These are phyloP conservation scores for Adansonia madagascariensis DNA, from an alignment of 441 rosid genomes.

Conservation along the genomic window DNA sequence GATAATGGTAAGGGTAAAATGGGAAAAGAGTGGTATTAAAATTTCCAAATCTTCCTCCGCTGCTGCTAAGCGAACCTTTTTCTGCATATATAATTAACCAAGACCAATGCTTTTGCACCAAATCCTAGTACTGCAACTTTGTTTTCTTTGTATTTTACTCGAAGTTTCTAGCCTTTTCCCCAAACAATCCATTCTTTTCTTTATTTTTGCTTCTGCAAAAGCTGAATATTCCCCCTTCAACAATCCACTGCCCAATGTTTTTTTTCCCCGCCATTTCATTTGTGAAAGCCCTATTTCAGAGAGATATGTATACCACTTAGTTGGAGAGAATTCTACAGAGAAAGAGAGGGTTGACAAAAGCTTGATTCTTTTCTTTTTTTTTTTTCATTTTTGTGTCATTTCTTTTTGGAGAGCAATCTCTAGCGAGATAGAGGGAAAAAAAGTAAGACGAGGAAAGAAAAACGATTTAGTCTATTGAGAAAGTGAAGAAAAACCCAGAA, in stretches of 20 bases:
- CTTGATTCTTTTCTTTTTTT: not conserved
- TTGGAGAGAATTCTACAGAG: conserved; percentile 1
- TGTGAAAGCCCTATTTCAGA: conserved; percentile 12
- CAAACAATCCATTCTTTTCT: not conserved
- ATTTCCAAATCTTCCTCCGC: not conserved
- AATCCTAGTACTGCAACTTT: not conserved
- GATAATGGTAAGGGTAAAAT: conserved; percentile 2
- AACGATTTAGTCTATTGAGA: not conserved
- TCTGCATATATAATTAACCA: not conserved
- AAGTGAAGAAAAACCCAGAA: conserved; percentile 21
- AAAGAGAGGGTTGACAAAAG: not conserved
- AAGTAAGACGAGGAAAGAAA: not conserved
- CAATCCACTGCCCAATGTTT: not conserved
- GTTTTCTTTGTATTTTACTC: not conserved
- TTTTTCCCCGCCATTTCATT: not conserved
- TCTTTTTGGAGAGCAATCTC: not conserved
- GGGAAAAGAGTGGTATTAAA: not conserved
- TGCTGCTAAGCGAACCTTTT: not conserved
- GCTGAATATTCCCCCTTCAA: not conserved
- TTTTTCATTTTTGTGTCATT: not conserved
- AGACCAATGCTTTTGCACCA: not conserved
- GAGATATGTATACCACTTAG: not conserved
- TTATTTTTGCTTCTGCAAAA: not conserved
- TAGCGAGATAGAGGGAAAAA: too few relatives aligned
- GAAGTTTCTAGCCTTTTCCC: not conserved